Base-by-base conservation (phyloP, 495 filamentous ascomycete species). In the Astrothelium subdiscretum region DNA sequence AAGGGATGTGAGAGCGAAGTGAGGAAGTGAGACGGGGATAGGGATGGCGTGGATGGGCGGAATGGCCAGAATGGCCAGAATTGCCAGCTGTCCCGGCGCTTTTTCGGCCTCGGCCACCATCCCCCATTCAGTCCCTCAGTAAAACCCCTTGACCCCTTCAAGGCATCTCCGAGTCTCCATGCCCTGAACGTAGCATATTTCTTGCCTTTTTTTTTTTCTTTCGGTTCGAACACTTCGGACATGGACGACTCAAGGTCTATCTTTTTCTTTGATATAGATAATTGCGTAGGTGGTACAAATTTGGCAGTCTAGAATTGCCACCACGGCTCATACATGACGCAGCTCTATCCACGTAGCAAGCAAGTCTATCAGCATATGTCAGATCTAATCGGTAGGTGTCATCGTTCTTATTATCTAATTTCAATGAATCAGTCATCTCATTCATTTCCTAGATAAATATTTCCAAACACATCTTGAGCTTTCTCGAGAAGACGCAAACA, bases 201-300 rank as follows among this genome's bases (percentile, higher is more conserved):
- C 35, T 38, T 38, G 35, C 15, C 15, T 38, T 38, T 38, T 38
- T 38, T 38, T 8, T 38, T 38, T 38, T 38, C 8, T 44, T 62
- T 18, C 63, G 59, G 51, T 32, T 35, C 40, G 31, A 15, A 18
- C 12, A 15, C 20, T 48, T n/a, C 20, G 5, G 43, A 15, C 13
- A 48, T 54, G 48, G 24, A 20, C 11, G 48, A 54, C 48, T 54
- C 68, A 59, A 68, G 84, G 51, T 82, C 85, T 0, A 78, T 90
- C 3, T 88, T 92, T 75, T 92, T 91, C 73, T 90, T 91, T 66
- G 95, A 99, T 69, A 97, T 99, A 71, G 95, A 99, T 80, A 99
- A 99, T 69, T 97, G 95, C 76, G 85, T 88, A 78, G 65, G 83
- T 81, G 20, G 24, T n/a, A 12, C 26, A 13, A 20, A 13, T 11